phyloP scores from a whole-genome alignment of 768 basidiomycete genomes.

The Cystobasidium tubakii region DNA sequence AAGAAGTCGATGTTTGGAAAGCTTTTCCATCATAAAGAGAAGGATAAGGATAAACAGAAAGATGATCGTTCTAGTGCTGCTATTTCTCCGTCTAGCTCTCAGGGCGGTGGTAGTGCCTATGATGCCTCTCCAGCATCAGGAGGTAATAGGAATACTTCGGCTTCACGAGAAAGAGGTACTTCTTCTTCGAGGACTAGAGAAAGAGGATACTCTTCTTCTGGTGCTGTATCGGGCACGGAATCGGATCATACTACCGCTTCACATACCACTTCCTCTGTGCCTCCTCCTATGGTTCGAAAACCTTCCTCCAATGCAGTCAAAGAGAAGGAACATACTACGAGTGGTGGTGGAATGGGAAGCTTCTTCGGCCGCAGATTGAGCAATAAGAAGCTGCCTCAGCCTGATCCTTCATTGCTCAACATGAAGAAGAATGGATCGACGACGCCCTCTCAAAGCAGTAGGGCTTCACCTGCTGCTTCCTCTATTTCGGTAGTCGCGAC shows the following conservation, averaged over 20 bases:
- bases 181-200: neutral
- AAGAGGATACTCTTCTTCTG: slow-evolving; percentile 28
- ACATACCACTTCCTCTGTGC: too few species aligned
- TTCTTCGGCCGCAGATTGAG: slow-evolving; percentile 30
- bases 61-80: neutral
- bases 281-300: slow-evolving; percentile 11
- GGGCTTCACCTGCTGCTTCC: slow-evolving; percentile 18
- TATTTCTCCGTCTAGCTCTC: neutral
- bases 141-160: neutral
- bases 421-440: slow-evolving; percentile 16
- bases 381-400: slow-evolving; percentile 28
- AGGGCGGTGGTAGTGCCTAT: neutral
- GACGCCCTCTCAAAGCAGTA: neutral
- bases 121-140: neutral
- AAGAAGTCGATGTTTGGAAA: slow-evolving; percentile 32
- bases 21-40: slow-evolving; percentile 26
- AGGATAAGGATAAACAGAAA: slow-evolving; percentile 13
- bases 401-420: slow-evolving; percentile 17
- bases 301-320: slow-evolving; percentile 9
- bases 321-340: neutral
- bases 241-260: slow-evolving; percentile 17
- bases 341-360: slow-evolving; percentile 16
- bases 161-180: neutral
- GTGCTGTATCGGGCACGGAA: slow-evolving; percentile 9
- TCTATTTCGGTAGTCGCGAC: neutral